Percentiles rank a stretch among this genome's conserved stretches.
These are phyloP conservation scores for Rossbeevera mucosa DNA, from an alignment of 768 basidiomycete genomes.

Conservation along the genomic window DNA sequence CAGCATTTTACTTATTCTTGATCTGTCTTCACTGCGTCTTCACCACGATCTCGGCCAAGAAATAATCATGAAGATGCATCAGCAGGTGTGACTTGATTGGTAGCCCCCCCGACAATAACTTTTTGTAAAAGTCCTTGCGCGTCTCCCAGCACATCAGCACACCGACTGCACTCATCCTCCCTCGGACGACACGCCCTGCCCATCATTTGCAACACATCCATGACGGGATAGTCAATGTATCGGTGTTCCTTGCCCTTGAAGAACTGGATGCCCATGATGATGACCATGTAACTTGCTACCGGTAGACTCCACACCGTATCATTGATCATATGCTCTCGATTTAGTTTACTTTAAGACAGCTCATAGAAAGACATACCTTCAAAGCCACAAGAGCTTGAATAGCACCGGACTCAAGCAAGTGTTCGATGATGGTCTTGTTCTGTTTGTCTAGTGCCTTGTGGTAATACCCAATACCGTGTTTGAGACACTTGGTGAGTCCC, in stretches of 20 bases:
- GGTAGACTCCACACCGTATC: conserved; percentile 97
- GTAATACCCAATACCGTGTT: too few species aligned
- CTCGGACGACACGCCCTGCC: too few species aligned
- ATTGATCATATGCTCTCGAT: too few species aligned
- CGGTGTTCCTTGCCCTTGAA: conserved; percentile 98
- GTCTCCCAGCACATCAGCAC: conserved; percentile 91
- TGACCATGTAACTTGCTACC: conserved; percentile 87
- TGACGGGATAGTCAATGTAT: conserved; percentile 96
- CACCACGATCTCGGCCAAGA: too few species aligned
- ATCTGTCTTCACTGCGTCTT: too few species aligned
- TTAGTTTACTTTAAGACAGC: not conserved
- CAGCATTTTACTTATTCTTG: too few species aligned
- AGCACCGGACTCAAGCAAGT: conserved; percentile 88
- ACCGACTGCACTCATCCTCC: too few species aligned
- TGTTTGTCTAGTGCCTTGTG: too few species aligned
- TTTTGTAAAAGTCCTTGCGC: too few species aligned
- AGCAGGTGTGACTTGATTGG: conserved; percentile 95
- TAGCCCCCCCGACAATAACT: too few species aligned
- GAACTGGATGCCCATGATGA: conserved; percentile 98
- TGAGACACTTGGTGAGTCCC: conserved; percentile 71
- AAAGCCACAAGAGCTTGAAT: conserved; percentile 93
- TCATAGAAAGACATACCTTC: conserved; percentile 47
- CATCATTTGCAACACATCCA: too few species aligned
- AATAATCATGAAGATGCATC: conserved; percentile 75
- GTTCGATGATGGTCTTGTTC: too few species aligned